Conservation (phyloP, 2,329 filamentous ascomycete species). For the Alternaria sp. region DNA sequence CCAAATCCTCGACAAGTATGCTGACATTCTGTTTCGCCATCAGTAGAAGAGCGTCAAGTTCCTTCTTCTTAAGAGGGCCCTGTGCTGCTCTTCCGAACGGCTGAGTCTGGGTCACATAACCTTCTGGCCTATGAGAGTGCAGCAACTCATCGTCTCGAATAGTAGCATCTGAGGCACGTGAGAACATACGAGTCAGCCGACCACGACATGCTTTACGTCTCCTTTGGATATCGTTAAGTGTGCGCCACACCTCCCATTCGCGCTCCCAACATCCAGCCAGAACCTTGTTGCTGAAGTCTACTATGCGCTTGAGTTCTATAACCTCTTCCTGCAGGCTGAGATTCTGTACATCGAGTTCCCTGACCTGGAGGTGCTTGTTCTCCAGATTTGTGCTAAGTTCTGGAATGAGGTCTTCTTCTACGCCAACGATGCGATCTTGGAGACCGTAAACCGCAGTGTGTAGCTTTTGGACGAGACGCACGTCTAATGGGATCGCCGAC, state of each 20-base stretch:
- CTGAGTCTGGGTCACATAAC: neutral
- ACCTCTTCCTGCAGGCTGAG: constrained; percentile 1
- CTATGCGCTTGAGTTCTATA: constrained; percentile 7
- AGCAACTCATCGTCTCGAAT: neutral
- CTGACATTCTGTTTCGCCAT: constrained; percentile 28
- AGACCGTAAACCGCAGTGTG: constrained; percentile 17
- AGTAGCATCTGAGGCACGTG: neutral
- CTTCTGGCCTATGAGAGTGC: neutral
- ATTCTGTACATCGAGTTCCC: constrained; percentile 1
- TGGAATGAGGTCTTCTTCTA: constrained; percentile 27
- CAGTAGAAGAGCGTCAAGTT: constrained; percentile 20
- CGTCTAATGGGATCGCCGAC: constrained; percentile 8
- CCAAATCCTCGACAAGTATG: constrained; percentile 28
- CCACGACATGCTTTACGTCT: neutral
- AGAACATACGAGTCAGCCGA: constrained; percentile 2
- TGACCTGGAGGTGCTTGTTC: constrained; percentile 11
- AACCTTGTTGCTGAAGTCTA: constrained; percentile 17
- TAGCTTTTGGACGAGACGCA: constrained; percentile 23
- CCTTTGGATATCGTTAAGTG: constrained; percentile 13
- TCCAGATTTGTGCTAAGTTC: constrained; percentile 13
- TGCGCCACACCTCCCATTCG: constrained; percentile 25
- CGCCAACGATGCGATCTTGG: constrained; percentile 16
- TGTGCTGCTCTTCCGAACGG: neutral
- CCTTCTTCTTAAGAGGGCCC: constrained; percentile 9
- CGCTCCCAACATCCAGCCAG: constrained; percentile 25